Conservation (phyloP, 768 basidiomycete genomes). For the Lactarius akahatsu region DNA sequence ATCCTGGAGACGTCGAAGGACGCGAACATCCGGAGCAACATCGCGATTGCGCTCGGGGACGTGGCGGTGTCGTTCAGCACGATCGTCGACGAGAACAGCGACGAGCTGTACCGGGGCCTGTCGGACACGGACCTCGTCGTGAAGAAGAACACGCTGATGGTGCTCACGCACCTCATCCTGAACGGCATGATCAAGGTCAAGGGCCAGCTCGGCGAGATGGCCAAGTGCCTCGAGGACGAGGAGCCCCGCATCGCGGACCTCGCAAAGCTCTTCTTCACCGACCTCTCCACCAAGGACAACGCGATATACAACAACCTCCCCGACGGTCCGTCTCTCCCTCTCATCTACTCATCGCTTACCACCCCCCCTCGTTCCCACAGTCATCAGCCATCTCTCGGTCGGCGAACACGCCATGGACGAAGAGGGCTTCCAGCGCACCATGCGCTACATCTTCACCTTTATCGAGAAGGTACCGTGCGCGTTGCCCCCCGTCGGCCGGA, state of each 20-base stretch:
- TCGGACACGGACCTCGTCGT: conserved; percentile 84
- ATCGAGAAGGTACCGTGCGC: conserved; percentile 79
- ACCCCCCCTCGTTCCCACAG: conserved; percentile 39
- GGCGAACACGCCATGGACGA: conserved; percentile 93
- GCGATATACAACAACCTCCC: conserved; percentile 99
- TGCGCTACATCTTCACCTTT: conserved; percentile 93
- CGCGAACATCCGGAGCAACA: conserved; percentile 88
- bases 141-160: conserved; percentile 99
- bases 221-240: conserved; percentile 95
- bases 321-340: conserved; percentile 60
- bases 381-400: conserved; percentile 92
- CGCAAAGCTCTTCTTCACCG: conserved; percentile 97
- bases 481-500: too few relatives aligned
- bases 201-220: conserved; percentile 99
- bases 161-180: conserved; percentile 91
- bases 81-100: conserved; percentile 96
- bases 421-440: conserved; percentile 85
- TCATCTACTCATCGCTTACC: not conserved
- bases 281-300: conserved; percentile 95
- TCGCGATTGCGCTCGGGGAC: conserved; percentile 96
- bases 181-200: conserved; percentile 99
- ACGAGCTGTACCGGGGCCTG: conserved; percentile 91
- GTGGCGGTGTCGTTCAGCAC: conserved; percentile 97
- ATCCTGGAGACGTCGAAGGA: conserved; percentile 91
- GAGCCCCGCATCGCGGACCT: conserved; percentile 87